Conservation (phyloP, 2,329 filamentous ascomycete species). For the Periconia sp. region DNA sequence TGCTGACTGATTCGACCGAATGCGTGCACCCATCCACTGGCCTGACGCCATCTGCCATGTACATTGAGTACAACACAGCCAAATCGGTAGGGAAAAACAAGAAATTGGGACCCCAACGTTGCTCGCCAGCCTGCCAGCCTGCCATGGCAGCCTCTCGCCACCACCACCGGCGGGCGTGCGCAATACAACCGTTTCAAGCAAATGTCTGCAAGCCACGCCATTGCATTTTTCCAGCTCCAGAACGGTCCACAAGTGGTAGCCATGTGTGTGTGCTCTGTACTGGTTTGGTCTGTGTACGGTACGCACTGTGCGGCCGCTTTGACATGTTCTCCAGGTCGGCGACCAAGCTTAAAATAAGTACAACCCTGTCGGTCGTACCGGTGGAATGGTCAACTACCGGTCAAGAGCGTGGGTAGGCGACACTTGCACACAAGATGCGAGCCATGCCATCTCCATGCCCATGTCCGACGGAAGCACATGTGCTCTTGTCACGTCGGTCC, state of each 20-base stretch:
- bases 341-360: constrained; percentile 26
- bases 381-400: constrained; percentile 12
- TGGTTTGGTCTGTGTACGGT: constrained; percentile 3
- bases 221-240: constrained; percentile 13
- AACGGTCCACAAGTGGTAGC: constrained; percentile 7
- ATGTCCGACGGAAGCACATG: not conserved
- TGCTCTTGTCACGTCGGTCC: not conserved
- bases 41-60: not conserved
- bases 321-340: constrained; percentile 4
- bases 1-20: not conserved
- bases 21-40: not conserved
- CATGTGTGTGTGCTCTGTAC: not conserved
- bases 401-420: constrained; percentile 17
- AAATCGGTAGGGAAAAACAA: not conserved
- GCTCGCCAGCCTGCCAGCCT: not conserved
- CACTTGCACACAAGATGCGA: constrained; percentile 10
- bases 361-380: constrained; percentile 19
- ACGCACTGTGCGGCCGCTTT: not conserved
- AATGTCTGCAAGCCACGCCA: constrained; percentile 25
- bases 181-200: not conserved
- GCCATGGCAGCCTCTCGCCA: not conserved
- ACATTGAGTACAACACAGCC: not conserved
- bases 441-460: not conserved
- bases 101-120: not conserved
- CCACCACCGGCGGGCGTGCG: not conserved